Evolutionary conservation across 306 rosid genomes (phyloP).

Genomic region (Cicer yamashitae): DNA sequence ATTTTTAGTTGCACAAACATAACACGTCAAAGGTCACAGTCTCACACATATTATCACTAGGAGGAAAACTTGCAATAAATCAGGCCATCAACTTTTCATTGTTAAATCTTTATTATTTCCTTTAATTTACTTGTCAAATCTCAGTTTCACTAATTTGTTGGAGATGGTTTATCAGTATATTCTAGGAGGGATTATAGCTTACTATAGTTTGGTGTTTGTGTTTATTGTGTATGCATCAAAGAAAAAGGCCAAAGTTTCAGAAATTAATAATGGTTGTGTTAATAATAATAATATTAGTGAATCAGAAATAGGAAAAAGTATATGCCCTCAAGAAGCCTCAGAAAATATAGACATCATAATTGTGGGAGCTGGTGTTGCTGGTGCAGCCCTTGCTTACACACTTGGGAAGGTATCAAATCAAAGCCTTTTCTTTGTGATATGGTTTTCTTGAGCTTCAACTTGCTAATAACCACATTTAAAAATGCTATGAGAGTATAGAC

Average conservation of each 20-base stretch:
- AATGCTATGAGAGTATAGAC: no score
- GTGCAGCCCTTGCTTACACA: conserved; percentile 91
- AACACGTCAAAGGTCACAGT: background rate
- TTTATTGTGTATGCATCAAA: conserved; percentile 48
- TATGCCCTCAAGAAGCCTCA: conserved; percentile 13
- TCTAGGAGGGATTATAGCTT: conserved; percentile 57
- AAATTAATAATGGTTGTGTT: conserved; percentile 35
- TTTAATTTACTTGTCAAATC: background rate
- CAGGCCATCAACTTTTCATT: conserved; percentile 5
- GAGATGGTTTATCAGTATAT: conserved; percentile 58
- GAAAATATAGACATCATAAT: conserved; percentile 57
- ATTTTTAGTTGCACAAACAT: background rate
- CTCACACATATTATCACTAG: background rate
- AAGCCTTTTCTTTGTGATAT: background rate
- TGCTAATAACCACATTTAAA: no score
- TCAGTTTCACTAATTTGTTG: conserved; percentile 5
- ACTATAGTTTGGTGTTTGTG: conserved; percentile 52
- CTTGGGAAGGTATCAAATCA: conserved; percentile 70
- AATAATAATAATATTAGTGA: background rate
- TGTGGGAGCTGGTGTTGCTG: conserved; percentile 96
- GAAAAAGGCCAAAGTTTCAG: conserved; percentile 41
- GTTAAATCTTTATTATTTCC: background rate
- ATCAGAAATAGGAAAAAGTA: conserved; percentile 36
- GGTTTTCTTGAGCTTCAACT: no score
- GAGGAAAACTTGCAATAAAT: background rate